Evolutionary conservation across 768 basidiomycete genomes (phyloP).

Genomic region (Kwoniella heveanensis): DNA sequence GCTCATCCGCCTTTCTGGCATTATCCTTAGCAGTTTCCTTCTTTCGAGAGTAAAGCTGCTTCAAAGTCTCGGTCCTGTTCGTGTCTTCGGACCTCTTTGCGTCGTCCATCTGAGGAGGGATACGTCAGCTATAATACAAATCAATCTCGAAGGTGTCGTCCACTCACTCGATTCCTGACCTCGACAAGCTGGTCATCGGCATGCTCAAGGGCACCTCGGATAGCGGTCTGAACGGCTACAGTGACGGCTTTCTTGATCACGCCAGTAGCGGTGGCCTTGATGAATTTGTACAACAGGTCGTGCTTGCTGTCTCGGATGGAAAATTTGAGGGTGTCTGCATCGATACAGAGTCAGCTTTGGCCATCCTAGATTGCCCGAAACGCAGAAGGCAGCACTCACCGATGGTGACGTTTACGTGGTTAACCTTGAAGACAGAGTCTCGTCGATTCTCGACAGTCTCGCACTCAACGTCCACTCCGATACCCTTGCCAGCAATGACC

Average conservation of each 20-base stretch:
- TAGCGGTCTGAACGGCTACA: constrained; percentile 66
- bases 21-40: constrained; percentile 58
- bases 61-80: constrained; percentile 46
- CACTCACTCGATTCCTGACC: constrained; percentile 66
- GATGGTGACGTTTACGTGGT: constrained; percentile 72
- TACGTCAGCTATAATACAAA: too few relatives aligned
- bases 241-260: constrained; percentile 68
- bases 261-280: constrained; percentile 75
- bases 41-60: constrained; percentile 56
- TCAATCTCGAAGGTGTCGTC: too few relatives aligned
- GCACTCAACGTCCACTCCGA: constrained; percentile 63
- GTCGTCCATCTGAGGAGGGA: too few relatives aligned
- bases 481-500: constrained; percentile 77
- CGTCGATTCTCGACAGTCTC: constrained; percentile 55
- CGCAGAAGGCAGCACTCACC: too few relatives aligned
- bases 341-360: too few relatives aligned
- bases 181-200: constrained; percentile 83
- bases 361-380: too few relatives aligned
- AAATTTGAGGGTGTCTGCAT: constrained; percentile 85
- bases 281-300: constrained; percentile 65
- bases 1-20: constrained; percentile 57
- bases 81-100: constrained; percentile 59
- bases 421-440: constrained; percentile 57
- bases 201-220: constrained; percentile 80
- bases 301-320: constrained; percentile 89